Evolutionary conservation across 768 basidiomycete genomes (phyloP), one percentile per base, ranked within the genome.

Genomic region (Hydnomerulius pinastri): DNA sequence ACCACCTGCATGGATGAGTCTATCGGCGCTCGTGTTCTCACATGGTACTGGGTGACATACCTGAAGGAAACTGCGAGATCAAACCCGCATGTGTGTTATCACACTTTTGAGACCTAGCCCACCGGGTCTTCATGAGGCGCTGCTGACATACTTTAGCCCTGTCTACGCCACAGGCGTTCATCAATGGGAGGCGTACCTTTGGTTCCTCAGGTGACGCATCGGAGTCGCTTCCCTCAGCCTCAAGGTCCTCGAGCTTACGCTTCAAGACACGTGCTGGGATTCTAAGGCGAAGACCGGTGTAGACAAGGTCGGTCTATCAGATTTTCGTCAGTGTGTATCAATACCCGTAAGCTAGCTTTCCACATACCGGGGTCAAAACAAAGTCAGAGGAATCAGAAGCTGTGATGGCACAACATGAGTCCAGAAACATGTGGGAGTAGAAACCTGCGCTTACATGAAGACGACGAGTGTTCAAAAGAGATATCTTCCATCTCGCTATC

Each of bases 261-360:
- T 67, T 66, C 37, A 41, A 24, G 30, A n/a, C 4, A 25, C 55
- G 53, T 1, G 55, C 48, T 4, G 61, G 67, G 21, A 65, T 36
- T 21, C 54, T 63, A 32, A 69, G 65, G 11, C 56, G 52, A 23
- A 69, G 56, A 6, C 57, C 67, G 28, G 65, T 53, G 23, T 35
- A 53, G 11, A 38, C 25, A 12, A 46, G 17, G 15, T 64, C 64
- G 1, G 49, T 41, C 50, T 55, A 5, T 6, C n/a, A 20, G 13
- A 18, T 3, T 20, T 5, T 17, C 10, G 46, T 58, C 29, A 51
- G 50, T 7, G 50, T 2, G 10, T 4, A 2, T 9, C 21, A 25
- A 11, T 13, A 32, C 11, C 39, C 8, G 10, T 21, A 38, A 3
- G 17, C 23, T 4, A 23, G 29, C 45, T n/a, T 21, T 12, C 15